Conservation (phyloP, 371 early-diverging fungal species). For the Rhizomucor miehei region DNA sequence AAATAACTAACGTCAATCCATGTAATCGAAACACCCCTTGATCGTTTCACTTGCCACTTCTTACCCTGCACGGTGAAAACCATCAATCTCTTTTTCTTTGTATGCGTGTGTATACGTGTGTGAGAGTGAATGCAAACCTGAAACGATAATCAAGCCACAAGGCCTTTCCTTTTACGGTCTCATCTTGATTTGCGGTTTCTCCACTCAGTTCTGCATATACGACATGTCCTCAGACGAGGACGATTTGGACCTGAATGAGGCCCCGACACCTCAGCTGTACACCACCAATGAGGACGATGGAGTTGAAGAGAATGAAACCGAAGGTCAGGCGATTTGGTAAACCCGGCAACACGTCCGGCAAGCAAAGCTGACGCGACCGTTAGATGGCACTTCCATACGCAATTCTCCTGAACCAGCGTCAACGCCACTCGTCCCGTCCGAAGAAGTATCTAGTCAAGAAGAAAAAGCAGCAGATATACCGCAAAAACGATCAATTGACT, state of each 20-base stretch:
- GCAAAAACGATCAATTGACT: constrained; percentile 32
- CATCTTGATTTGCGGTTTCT: background rate
- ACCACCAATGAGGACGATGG: constrained; percentile 37
- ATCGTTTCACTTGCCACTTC: too few relatives aligned
- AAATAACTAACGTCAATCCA: too few relatives aligned
- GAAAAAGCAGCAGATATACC: background rate
- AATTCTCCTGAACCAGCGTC: constrained; percentile 9
- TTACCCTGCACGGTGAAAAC: too few relatives aligned
- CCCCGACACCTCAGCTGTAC: constrained; percentile 30
- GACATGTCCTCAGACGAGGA: constrained; percentile 46
- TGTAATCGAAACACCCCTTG: too few relatives aligned
- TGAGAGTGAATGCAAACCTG: too few relatives aligned
- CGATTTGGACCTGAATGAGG: constrained; percentile 40
- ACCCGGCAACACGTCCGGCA: too few relatives aligned
- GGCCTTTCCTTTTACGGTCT: background rate
- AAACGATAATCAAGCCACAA: too few relatives aligned
- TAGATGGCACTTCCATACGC: constrained; percentile 4
- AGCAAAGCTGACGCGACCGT: background rate
- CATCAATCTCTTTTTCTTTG: too few relatives aligned
- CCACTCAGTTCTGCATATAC: background rate
- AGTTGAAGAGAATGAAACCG: constrained; percentile 33
- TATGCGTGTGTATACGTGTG: too few relatives aligned
- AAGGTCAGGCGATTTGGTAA: background rate
- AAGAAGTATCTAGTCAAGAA: too few relatives aligned
- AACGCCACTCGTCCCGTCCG: too few relatives aligned